Conservation (phyloP, 1,284 basidiomycete genomes). For the Ceratobasidium sp. region DNA sequence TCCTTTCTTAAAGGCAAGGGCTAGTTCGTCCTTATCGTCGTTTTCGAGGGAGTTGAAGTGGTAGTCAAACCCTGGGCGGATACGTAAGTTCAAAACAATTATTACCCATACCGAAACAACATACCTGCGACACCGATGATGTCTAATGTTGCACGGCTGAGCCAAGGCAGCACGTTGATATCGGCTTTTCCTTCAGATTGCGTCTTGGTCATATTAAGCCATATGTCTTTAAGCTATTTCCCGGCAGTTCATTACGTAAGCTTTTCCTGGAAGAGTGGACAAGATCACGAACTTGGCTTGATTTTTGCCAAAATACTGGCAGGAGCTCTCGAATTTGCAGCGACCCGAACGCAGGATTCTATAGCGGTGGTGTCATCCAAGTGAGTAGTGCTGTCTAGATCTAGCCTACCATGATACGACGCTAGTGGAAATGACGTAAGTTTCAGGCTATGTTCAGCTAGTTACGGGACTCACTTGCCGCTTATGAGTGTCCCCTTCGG, state of each 20-base stretch:
- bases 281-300: constrained; percentile 30
- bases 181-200: background rate
- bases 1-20: constrained; percentile 5
- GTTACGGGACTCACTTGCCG: constrained; percentile 2
- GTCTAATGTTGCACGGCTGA: constrained; percentile 44
- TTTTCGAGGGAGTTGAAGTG: constrained; percentile 55
- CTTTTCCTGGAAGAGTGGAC: background rate
- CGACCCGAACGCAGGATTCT: constrained; percentile 47
- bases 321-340: constrained; percentile 43
- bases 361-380: background rate
- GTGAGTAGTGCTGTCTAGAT: no score
- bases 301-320: constrained; percentile 45
- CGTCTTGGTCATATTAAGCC: constrained; percentile 4
- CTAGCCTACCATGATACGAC: constrained; percentile 43
- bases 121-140: constrained; percentile 46
- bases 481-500: constrained; percentile 15
- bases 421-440: constrained; percentile 23
- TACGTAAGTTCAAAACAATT: background rate
- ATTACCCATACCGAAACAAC: constrained; percentile 56
- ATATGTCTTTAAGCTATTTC: constrained; percentile 27
- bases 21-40: background rate
- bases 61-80: constrained; percentile 59
- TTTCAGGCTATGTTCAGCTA: background rate
- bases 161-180: constrained; percentile 40
- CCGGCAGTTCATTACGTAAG: background rate